Evolutionary conservation across 257 asterid genomes (phyloP).

Genomic region (Petrea volubilis): DNA sequence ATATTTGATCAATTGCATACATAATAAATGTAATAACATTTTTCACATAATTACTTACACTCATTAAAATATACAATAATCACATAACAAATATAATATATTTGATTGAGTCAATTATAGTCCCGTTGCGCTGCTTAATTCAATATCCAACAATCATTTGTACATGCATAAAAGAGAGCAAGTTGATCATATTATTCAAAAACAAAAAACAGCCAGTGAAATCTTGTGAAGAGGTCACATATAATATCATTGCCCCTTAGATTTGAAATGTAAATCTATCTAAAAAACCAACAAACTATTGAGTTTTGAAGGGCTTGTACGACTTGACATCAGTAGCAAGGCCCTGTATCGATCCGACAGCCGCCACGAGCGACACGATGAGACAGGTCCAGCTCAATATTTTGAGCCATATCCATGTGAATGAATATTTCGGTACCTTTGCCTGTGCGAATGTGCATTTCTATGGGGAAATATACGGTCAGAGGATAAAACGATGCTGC

Average conservation of each 20-base stretch:
- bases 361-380: constrained; percentile 51
- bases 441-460: constrained; percentile 52
- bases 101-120: no score
- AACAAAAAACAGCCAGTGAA: no score
- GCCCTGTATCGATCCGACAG: constrained; percentile 58
- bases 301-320: constrained; percentile 45
- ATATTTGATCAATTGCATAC: no score
- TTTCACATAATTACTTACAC: no score
- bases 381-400: constrained; percentile 48
- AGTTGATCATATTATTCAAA: no score
- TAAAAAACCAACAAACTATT: not conserved
- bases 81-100: no score
- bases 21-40: no score
- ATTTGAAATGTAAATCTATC: not conserved
- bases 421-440: constrained; percentile 44
- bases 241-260: not conserved
- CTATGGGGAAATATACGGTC: constrained; percentile 62
- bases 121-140: no score
- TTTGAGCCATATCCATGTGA: constrained; percentile 55
- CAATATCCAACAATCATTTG: not conserved
- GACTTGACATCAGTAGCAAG: constrained; percentile 34
- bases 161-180: not conserved
- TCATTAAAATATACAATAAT: no score
- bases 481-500: constrained; percentile 57
- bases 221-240: no score